A percentile compares a stretch with the other conserved stretches of the same genome.
phyloP scores from a whole-genome alignment of 345 rosid species.

The Melastoma malabathricum region DNA sequence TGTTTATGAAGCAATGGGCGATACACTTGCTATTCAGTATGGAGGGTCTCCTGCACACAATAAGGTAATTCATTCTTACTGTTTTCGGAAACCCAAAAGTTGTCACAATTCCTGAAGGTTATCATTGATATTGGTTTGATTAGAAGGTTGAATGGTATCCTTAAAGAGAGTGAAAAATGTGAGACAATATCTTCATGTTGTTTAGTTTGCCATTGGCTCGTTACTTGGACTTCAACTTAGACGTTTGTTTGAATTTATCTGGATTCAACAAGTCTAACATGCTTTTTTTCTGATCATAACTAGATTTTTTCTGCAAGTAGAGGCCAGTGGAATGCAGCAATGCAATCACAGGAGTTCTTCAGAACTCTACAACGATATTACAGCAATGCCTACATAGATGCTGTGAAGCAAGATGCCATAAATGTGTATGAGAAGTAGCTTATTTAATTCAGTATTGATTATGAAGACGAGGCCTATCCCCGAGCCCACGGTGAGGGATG shows the following conservation, averaged over 20 bases:
- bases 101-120: too few species aligned
- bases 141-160: too few species aligned
- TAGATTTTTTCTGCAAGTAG: constrained; percentile 94
- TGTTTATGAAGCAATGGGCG: constrained; percentile 88
- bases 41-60: constrained; percentile 99
- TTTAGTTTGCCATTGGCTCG: too few species aligned
- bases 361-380: constrained; percentile 90
- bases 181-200: too few species aligned
- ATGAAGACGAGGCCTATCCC: too few species aligned
- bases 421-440: constrained; percentile 51
- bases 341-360: constrained; percentile 86
- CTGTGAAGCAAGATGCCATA: constrained; percentile 92
- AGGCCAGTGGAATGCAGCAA: constrained; percentile 98
- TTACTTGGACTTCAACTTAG: too few species aligned
- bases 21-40: constrained; percentile 91
- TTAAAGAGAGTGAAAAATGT: too few species aligned
- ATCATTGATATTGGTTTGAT: too few species aligned
- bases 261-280: too few species aligned
- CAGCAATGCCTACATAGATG: constrained; percentile 89
- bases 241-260: too few species aligned
- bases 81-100: too few species aligned
- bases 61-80: constrained; percentile 36
- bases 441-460: background rate
- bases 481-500: too few species aligned
- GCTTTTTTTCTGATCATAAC: constrained; percentile 7